Evolutionary conservation across 2,329 filamentous ascomycete species (phyloP), one percentile per base, ranked within the genome.

Genomic region (Colletotrichum kahawae): DNA sequence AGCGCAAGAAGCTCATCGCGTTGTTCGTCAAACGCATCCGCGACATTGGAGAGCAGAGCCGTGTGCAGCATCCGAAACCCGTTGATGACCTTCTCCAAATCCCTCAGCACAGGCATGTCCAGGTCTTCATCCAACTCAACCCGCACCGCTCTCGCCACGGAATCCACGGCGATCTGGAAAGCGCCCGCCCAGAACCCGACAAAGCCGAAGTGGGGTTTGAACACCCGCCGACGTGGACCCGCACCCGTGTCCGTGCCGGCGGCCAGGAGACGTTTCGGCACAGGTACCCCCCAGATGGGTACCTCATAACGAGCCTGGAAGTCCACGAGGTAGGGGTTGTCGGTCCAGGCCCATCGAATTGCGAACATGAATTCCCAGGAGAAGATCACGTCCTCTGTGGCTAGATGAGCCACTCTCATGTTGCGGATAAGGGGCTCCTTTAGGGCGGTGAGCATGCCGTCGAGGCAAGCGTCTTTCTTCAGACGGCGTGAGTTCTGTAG

Each of bases 1-100:
- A 51, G 12, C 1, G 43, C 21, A 0, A 24, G 0, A 21, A 3
- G 0, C n/a, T 4, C 10, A 21, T 51, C n/a, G n/a, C 13, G 4
- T 31, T 31, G 10, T 31, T 4, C 29, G 4, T 16, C n/a, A 21
- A 60, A 60, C 9, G 33, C 5, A 8, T 0, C 51, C 4, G 18
- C 18, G 16, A 16, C 4, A 29, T 24, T 24, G 14, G 16, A 29
- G 7, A 68, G 34, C 1, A 68, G 66, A 0, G 38, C 54, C 51
- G 38, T 54, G 21, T 68, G 66, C 27, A 68, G 34, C 21, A 68
- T 36, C n/a, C 66, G 54, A 36, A 68, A 59, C 3, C 34, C 66
- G 33, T 54, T 60, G 54, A 59, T 14, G 1, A 36, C 57, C n/a
- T n/a, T 36, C 33, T 59, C 54, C 16, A 59, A 27, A 18, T 59